phyloP scores from a whole-genome alignment of 2,329 filamentous ascomycete genomes.

The Diaporthe destruens region DNA sequence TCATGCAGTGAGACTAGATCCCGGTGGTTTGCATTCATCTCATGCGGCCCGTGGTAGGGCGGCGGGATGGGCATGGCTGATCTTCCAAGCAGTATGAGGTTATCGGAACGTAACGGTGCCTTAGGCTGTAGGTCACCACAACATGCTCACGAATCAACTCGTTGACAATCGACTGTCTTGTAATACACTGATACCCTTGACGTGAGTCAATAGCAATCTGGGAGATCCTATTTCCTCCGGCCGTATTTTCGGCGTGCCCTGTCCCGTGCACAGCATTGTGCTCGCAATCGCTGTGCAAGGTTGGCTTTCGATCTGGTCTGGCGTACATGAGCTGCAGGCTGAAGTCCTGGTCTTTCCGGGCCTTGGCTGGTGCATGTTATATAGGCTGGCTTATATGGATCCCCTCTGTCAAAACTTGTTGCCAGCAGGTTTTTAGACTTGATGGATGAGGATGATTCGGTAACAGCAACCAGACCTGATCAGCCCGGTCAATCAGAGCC shows the following conservation, averaged over 20 bases:
- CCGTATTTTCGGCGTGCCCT: neutral
- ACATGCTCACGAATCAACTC: neutral
- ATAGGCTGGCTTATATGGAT: neutral
- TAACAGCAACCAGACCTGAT: neutral
- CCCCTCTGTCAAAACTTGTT: neutral
- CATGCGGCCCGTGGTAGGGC: neutral
- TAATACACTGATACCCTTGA: no score
- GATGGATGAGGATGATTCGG: slow-evolving; percentile 11
- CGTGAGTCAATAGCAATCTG: neutral
- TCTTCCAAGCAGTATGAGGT: neutral
- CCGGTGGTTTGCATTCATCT: neutral
- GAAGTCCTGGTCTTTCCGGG: neutral
- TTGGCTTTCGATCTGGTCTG: neutral
- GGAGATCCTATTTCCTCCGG: neutral
- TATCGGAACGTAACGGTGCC: neutral
- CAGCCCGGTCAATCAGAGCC: slow-evolving; percentile 6
- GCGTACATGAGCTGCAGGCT: neutral
- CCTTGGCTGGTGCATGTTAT: neutral
- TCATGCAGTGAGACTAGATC: neutral
- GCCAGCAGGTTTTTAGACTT: slow-evolving; percentile 9
- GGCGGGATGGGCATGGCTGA: neutral
- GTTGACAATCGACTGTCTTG: neutral
- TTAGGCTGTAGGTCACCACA: neutral
- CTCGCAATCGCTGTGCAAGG: neutral
- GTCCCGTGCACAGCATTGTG: neutral